phyloP scores from a whole-genome alignment of 352 stramenopile genomes.

The Phytophthora podocarpi region DNA sequence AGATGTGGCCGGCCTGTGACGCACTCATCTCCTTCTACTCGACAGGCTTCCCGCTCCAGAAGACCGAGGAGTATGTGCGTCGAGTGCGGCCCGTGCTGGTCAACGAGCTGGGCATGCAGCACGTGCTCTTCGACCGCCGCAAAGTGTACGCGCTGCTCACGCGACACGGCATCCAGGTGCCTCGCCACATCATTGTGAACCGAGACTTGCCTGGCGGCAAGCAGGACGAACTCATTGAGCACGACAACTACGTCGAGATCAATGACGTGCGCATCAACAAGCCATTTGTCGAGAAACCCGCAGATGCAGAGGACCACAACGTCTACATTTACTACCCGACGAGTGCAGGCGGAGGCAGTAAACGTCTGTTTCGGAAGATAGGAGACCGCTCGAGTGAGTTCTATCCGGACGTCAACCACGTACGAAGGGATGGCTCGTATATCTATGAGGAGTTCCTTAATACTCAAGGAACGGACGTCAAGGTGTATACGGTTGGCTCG shows the following conservation, averaged over 20 bases:
- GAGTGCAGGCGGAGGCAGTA: conserved; percentile 97
- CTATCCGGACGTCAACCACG: conserved; percentile 96
- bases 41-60: conserved; percentile 97
- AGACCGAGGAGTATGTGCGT: conserved; percentile 96
- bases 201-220: conserved; percentile 85
- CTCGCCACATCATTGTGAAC: conserved; percentile 95
- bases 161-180: conserved; percentile 95
- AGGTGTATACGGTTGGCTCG: conserved; percentile 98
- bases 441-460: conserved; percentile 99
- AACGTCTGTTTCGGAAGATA: conserved; percentile 99
- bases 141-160: conserved; percentile 97
- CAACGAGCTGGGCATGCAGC: conserved; percentile 98
- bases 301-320: conserved; percentile 99
- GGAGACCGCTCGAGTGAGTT: conserved; percentile 94
- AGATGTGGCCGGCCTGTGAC: conserved; percentile 96
- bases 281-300: conserved; percentile 99
- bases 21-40: conserved; percentile 99
- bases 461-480: conserved; percentile 99
- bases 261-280: conserved; percentile 98
- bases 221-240: conserved; percentile 73
- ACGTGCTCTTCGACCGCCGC: conserved; percentile 95
- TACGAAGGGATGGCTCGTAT: conserved; percentile 95
- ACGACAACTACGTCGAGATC: conserved; percentile 88
- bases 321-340: conserved; percentile 99
- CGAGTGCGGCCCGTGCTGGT: conserved; percentile 96